Conservation (phyloP, 106 monocot species). For the Triglochin maritima region DNA sequence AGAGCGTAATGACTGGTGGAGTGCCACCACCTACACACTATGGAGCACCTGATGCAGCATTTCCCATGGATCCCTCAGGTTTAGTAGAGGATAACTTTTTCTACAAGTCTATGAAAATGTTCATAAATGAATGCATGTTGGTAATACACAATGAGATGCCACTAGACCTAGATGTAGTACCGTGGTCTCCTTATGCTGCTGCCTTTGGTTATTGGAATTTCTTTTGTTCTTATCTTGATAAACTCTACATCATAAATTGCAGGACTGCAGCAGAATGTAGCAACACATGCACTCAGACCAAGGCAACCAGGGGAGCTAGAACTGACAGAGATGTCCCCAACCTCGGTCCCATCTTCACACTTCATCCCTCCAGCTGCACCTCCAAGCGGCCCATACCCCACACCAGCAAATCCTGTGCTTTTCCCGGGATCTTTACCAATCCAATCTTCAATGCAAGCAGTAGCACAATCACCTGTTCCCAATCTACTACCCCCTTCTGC, state of each 20-base stretch:
- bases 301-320: conserved; percentile 24
- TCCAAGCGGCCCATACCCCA: conserved; percentile 23
- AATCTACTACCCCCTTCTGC: conserved; percentile 8
- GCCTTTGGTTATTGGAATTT: background rate
- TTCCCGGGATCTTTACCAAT: conserved; percentile 34
- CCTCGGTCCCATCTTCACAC: conserved; percentile 15
- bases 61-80: conserved; percentile 25
- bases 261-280: conserved; percentile 20
- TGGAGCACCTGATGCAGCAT: conserved; percentile 12
- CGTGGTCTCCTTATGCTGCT: too few relatives aligned
- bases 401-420: conserved; percentile 17
- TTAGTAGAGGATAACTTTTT: conserved; percentile 19
- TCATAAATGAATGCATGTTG: too few relatives aligned
- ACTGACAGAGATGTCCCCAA: conserved; percentile 17
- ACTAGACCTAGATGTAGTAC: background rate
- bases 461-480: conserved; percentile 19
- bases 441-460: conserved; percentile 5
- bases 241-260: conserved; percentile 9
- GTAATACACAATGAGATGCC: too few relatives aligned
- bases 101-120: background rate
- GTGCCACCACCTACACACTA: conserved; percentile 9
- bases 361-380: conserved; percentile 26
- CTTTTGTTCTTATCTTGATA: background rate
- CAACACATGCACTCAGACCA: conserved; percentile 1
- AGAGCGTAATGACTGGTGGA: conserved; percentile 68